phyloP scores from a whole-genome alignment of 163 green algal species.

The Volvox carteri region DNA sequence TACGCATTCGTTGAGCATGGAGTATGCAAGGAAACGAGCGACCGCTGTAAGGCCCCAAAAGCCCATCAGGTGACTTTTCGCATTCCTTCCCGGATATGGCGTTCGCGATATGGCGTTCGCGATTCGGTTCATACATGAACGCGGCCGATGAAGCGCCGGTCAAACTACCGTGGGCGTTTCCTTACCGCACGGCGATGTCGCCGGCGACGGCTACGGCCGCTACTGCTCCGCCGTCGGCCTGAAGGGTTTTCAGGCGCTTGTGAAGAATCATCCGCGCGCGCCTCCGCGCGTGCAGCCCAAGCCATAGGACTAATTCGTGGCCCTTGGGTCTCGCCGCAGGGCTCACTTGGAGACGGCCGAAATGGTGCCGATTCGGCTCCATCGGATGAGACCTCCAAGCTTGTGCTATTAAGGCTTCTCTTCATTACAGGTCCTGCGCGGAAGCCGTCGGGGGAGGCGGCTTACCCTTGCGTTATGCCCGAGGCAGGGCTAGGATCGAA shows the following conservation, averaged over 20 bases:
- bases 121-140: too few species aligned
- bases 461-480: background rate
- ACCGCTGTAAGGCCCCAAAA: too few species aligned
- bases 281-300: background rate
- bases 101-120: too few species aligned
- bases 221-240: background rate
- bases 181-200: background rate
- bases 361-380: slow-evolving; percentile 10
- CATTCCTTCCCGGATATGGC: too few species aligned
- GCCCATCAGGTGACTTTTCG: too few species aligned
- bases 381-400: slow-evolving; percentile 29
- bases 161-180: slow-evolving; percentile 3
- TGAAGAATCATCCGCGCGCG: background rate
- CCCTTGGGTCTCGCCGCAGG: slow-evolving; percentile 33
- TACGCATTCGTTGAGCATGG: too few species aligned
- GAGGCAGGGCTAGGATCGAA: background rate
- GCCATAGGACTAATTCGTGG: background rate
- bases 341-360: background rate
- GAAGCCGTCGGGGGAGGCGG: background rate
- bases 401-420: slow-evolving; percentile 39
- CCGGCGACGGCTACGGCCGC: background rate
- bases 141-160: background rate
- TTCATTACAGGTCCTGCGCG: slow-evolving; percentile 34
- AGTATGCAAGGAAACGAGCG: too few species aligned
- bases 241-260: background rate